Evolutionary conservation across 116 monocot genomes (phyloP).

Genomic region (Papilionanthe hybrid): DNA sequence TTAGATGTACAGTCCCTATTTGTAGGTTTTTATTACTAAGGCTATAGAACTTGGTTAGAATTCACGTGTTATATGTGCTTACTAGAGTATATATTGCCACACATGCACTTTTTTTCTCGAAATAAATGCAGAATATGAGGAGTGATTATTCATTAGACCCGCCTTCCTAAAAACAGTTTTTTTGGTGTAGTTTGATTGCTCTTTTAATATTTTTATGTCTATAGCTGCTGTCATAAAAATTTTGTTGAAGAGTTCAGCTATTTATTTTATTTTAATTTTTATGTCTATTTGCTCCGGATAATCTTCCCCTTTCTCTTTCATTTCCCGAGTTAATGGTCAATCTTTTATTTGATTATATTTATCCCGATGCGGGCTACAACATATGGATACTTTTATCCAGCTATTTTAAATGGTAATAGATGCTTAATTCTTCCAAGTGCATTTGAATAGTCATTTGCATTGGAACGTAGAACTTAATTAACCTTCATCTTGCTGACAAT

Average conservation of each 20-base stretch:
- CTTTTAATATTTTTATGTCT: neutral
- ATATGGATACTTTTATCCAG: neutral
- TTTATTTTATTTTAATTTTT: neutral
- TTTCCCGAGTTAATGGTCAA: neutral
- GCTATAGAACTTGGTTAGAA: neutral
- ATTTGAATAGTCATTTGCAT: neutral
- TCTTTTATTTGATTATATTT: neutral
- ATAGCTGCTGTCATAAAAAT: neutral
- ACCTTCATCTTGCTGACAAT: too few relatives aligned
- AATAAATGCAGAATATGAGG: neutral
- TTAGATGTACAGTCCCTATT: neutral
- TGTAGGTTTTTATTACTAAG: neutral
- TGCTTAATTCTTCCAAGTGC: neutral
- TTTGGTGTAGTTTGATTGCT: neutral
- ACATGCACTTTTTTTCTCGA: neutral
- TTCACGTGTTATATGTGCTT: neutral
- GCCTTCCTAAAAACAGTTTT: neutral
- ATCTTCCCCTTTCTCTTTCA: neutral
- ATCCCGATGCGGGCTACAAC: neutral
- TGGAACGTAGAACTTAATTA: too few relatives aligned
- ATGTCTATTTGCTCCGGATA: neutral
- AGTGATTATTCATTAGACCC: neutral
- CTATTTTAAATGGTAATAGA: neutral
- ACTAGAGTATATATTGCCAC: neutral
- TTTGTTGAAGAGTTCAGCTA: neutral